These are phyloP conservation scores for Verruconis gallopava DNA, from an alignment of 2,329 filamentous ascomycete genomes.

Conservation along the genomic window DNA sequence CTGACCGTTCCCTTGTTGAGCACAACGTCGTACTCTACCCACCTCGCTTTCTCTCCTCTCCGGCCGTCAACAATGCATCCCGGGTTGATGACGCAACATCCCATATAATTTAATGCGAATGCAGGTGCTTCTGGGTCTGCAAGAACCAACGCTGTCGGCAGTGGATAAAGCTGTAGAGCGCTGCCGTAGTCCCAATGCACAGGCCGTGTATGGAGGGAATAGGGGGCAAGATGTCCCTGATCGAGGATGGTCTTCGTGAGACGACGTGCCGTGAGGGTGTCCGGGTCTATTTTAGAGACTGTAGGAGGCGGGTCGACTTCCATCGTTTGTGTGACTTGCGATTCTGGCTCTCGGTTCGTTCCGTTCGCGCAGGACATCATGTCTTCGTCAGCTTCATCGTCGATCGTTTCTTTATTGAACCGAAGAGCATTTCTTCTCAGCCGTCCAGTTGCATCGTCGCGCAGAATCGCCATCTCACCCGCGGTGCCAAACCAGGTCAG, in stretches of 20 bases:
- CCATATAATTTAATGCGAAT: conserved; percentile 85
- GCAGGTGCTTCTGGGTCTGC: conserved; percentile 70
- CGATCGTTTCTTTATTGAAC: conserved; percentile 38
- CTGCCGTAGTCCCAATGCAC: conserved; percentile 81
- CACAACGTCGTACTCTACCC: conserved; percentile 76
- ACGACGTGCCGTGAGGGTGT: conserved; percentile 35
- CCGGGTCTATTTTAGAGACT: conserved; percentile 10
- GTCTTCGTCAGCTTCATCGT: conserved; percentile 24
- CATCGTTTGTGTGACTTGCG: conserved; percentile 23
- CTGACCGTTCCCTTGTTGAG: conserved; percentile 46
- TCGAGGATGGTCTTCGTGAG: conserved; percentile 86
- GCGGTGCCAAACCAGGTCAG: conserved; percentile 75
- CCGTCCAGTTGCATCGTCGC: conserved; percentile 74
- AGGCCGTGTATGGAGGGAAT: conserved; percentile 64
- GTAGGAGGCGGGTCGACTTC: conserved; percentile 28
- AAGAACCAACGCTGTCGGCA: conserved; percentile 73
- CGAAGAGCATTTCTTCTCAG: conserved; percentile 64
- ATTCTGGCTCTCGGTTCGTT: conserved; percentile 11
- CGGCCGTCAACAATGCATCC: conserved; percentile 53
- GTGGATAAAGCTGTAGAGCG: conserved; percentile 68
- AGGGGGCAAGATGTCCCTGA: conserved; percentile 79
- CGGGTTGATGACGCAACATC: conserved; percentile 92
- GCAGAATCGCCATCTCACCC: conserved; percentile 75
- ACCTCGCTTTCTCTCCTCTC: conserved; percentile 53
- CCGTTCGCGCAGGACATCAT: conserved; percentile 1